A percentile compares a stretch with the other conserved stretches of the same genome.
These are phyloP conservation scores for Tubosaeta brunneosetosa DNA, from an alignment of 768 basidiomycete genomes.

Conservation along the genomic window DNA sequence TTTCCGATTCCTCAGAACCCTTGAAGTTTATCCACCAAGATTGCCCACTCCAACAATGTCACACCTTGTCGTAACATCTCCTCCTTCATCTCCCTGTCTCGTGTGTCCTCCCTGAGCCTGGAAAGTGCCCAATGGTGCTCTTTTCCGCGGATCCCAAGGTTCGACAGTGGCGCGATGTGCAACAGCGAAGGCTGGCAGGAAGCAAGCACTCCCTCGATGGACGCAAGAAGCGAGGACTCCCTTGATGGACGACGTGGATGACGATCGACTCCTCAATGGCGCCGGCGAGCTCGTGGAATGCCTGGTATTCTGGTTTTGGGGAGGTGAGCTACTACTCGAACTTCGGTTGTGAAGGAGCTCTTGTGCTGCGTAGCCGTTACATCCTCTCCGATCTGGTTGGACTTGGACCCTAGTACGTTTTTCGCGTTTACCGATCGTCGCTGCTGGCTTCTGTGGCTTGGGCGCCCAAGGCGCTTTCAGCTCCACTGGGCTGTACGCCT, in stretches of 20 bases:
- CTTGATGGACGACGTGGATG: constrained; percentile 24
- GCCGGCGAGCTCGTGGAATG: constrained; percentile 9
- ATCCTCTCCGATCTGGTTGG: constrained; percentile 32
- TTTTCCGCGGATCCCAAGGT: constrained; percentile 30
- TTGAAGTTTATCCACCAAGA: constrained; percentile 62
- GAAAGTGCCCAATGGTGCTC: constrained; percentile 63
- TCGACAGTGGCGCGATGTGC: too few relatives aligned
- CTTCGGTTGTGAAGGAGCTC: constrained; percentile 13
- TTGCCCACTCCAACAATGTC: constrained; percentile 76
- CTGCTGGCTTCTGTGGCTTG: constrained; percentile 1
- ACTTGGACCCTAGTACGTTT: constrained; percentile 20
- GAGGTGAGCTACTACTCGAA: constrained; percentile 21
- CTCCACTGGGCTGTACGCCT: constrained; percentile 20
- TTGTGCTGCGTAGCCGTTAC: constrained; percentile 12
- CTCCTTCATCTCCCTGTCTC: constrained; percentile 66
- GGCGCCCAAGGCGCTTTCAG: constrained; percentile 5
- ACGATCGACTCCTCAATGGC: constrained; percentile 25
- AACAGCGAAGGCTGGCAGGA: too few relatives aligned
- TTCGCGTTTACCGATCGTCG: constrained; percentile 15
- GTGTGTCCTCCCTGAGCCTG: constrained; percentile 57
- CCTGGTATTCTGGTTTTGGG: constrained; percentile 10
- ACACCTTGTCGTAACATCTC: constrained; percentile 58
- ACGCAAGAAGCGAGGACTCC: too few relatives aligned
- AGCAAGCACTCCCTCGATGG: too few relatives aligned
- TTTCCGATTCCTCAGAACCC: constrained; percentile 20